Conservation (phyloP, 2,329 filamentous ascomycete genomes). For the Bisporella sp. region DNA sequence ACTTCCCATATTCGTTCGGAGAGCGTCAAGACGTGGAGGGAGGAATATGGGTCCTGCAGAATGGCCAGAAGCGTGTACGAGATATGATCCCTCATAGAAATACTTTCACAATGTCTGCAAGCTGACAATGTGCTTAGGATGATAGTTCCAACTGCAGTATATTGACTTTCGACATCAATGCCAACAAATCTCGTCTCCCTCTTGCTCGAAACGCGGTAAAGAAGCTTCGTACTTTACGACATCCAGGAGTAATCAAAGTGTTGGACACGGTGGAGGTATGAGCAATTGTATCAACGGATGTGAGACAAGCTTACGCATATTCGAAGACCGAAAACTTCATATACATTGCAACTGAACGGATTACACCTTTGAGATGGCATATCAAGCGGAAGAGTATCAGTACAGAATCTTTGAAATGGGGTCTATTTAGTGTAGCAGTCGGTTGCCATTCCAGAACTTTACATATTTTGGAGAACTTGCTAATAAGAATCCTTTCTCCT, state of each 20-base stretch:
- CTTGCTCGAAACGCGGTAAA: constrained; percentile 90
- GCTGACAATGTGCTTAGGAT: constrained; percentile 51
- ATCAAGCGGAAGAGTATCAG: constrained; percentile 81
- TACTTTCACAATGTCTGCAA: neutral
- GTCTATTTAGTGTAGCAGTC: constrained; percentile 79
- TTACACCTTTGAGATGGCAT: constrained; percentile 84
- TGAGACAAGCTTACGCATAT: constrained; percentile 16
- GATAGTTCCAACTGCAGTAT: constrained; percentile 93
- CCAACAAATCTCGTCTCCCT: constrained; percentile 74
- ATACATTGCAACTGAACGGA: constrained; percentile 89
- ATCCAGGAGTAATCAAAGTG: constrained; percentile 91
- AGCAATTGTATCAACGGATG: neutral
- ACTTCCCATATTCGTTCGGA: constrained; percentile 84
- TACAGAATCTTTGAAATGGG: constrained; percentile 95
- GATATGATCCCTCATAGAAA: neutral
- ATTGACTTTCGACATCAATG: constrained; percentile 84
- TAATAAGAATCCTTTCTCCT: no score
- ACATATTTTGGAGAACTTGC: neutral
- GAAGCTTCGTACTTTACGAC: constrained; percentile 86
- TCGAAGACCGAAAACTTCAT: constrained; percentile 83
- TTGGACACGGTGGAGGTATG: constrained; percentile 86
- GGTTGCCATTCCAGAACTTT: neutral
- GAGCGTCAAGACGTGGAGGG: constrained; percentile 88
- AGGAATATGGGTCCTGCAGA: constrained; percentile 94
- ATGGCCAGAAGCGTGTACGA: constrained; percentile 78